A percentile compares a stretch with the other conserved stretches of the same genome.
phyloP scores from a whole-genome alignment of 163 green algal genomes.

The Scenedesmus sp. region DNA sequence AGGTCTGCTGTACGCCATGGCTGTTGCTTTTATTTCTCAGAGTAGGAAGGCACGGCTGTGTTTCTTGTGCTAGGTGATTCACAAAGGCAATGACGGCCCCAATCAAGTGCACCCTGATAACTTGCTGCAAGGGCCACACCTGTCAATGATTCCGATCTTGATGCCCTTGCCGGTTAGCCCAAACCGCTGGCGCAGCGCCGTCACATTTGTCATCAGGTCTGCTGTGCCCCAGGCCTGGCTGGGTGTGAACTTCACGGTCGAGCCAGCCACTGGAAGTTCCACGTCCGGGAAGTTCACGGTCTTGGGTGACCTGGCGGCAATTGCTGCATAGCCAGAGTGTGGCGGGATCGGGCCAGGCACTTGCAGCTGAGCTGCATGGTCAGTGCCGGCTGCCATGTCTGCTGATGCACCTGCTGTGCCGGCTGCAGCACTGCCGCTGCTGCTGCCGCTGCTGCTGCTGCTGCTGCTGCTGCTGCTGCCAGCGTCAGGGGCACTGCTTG shows the following conservation, averaged over 20 bases:
- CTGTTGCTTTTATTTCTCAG: too few relatives aligned
- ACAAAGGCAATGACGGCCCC: too few relatives aligned
- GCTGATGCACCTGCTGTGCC: not conserved
- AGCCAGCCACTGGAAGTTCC: not conserved
- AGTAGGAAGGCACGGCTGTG: too few relatives aligned
- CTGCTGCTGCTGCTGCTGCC: not conserved
- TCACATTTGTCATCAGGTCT: conserved; percentile 19
- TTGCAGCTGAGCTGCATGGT: not conserved
- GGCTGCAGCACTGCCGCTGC: not conserved
- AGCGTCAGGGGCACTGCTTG: not conserved
- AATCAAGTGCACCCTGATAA: too few relatives aligned
- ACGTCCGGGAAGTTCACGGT: conserved; percentile 30
- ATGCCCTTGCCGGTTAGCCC: conserved; percentile 27
- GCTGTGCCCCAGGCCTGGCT: not conserved
- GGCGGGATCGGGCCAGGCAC: not conserved
- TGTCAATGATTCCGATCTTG: conserved; percentile 22
- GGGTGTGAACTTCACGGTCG: not conserved
- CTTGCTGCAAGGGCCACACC: not conserved
- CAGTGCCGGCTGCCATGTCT: not conserved
- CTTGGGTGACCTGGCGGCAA: not conserved
- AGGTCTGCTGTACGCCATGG: not conserved
- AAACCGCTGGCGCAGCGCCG: not conserved
- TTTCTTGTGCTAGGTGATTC: too few relatives aligned
- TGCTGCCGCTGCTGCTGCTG: not conserved
- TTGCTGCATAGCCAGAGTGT: conserved; percentile 1